A percentile compares a stretch with the other conserved stretches of the same genome.
Conservation (phyloP, 1,284 basidiomycete species). For the Inonotus hispidus region DNA sequence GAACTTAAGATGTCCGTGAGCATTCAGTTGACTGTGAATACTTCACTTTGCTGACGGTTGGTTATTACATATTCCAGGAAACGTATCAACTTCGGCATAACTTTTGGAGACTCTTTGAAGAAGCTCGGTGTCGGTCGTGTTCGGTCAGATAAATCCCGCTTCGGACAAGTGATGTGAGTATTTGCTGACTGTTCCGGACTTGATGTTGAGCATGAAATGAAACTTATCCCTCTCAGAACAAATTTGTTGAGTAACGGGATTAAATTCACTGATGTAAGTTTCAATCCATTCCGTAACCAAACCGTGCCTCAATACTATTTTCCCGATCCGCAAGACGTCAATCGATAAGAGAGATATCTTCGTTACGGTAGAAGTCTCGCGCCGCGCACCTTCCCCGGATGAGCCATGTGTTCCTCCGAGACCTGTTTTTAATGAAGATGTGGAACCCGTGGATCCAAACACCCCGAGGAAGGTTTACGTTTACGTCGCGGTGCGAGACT, state of each 20-base stretch:
- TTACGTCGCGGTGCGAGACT: conserved; percentile 25
- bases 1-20: conserved; percentile 31
- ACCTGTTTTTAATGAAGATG: not conserved
- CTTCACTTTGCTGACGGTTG: not conserved
- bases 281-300: not conserved
- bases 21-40: not conserved
- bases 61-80: conserved; percentile 21
- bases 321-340: no score
- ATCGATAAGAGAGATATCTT: conserved; percentile 20
- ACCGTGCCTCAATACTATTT: no score
- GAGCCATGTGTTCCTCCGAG: conserved; percentile 21
- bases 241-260: conserved; percentile 25
- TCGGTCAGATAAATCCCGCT: conserved; percentile 23
- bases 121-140: conserved; percentile 19
- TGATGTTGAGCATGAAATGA: not conserved
- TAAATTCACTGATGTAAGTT: conserved; percentile 19
- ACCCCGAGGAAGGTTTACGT: conserved; percentile 20
- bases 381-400: conserved; percentile 17
- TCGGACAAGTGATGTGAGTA: conserved; percentile 23
- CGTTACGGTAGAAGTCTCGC: conserved; percentile 24
- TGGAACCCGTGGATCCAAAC: conserved; percentile 10
- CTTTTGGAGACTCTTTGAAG: conserved; percentile 22
- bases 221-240: conserved; percentile 15
- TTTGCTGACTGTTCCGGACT: not conserved
- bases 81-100: conserved; percentile 22